phyloP scores from a whole-genome alignment of 768 basidiomycete species.

The Xerocomus potaroensis region DNA sequence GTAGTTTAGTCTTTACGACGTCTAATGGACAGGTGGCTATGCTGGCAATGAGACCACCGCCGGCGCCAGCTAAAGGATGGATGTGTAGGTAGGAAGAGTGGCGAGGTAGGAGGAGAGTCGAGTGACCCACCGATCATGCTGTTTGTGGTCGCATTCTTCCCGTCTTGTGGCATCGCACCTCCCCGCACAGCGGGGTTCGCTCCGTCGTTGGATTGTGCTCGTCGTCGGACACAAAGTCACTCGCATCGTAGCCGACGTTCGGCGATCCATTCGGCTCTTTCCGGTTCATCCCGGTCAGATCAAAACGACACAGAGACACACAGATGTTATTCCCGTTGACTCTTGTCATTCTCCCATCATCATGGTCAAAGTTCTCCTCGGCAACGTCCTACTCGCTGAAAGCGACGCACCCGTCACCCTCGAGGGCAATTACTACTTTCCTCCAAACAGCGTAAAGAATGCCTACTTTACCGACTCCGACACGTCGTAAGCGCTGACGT shows the following conservation, averaged over 20 bases:
- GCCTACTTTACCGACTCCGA: constrained; percentile 46
- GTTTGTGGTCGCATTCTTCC: constrained; percentile 64
- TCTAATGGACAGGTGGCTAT: constrained; percentile 96
- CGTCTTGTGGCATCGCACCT: constrained; percentile 59
- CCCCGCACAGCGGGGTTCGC: constrained; percentile 52
- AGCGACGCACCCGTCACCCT: constrained; percentile 51
- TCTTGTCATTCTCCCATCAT: neutral
- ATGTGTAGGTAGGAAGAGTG: too few relatives aligned
- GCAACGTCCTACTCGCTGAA: constrained; percentile 54
- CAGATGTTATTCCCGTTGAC: neutral
- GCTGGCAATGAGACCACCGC: constrained; percentile 89
- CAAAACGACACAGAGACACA: too few relatives aligned
- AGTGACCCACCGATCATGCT: constrained; percentile 71
- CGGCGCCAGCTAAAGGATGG: constrained; percentile 72
- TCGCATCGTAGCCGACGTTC: constrained; percentile 6
- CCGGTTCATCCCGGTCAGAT: constrained; percentile 9
- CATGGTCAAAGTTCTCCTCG: constrained; percentile 49
- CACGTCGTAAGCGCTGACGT: constrained; percentile 53
- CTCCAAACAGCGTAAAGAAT: constrained; percentile 48
- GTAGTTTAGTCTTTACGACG: constrained; percentile 95
- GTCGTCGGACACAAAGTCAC: neutral
- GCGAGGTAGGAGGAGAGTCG: neutral
- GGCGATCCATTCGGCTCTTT: constrained; percentile 15
- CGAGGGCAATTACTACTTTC: constrained; percentile 74
- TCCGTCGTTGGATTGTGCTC: constrained; percentile 2